A percentile compares a stretch with the other conserved stretches of the same genome.
phyloP scores from a whole-genome alignment of 306 rosid genomes.

The Vicia villosa region DNA sequence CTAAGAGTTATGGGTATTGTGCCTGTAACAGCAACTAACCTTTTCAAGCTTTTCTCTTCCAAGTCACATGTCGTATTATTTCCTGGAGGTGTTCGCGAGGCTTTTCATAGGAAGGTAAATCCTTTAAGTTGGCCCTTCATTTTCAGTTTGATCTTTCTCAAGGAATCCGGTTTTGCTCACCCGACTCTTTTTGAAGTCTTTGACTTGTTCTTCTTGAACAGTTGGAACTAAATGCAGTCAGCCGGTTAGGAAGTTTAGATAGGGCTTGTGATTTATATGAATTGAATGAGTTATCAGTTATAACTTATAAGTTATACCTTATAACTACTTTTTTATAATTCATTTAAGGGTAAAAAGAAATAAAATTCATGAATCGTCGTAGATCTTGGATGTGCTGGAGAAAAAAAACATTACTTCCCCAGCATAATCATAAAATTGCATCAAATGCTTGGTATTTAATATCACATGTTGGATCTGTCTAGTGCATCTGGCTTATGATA shows the following conservation, averaged over 20 bases:
- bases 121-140: not conserved
- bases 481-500: not conserved
- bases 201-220: not conserved
- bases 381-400: not conserved
- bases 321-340: slow-evolving; percentile 1
- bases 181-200: not conserved
- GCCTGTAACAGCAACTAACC: slow-evolving; percentile 67
- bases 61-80: slow-evolving; percentile 77
- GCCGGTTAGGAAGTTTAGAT: not conserved
- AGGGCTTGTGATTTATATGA: not conserved
- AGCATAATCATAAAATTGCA: no score
- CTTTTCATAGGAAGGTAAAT: slow-evolving; percentile 85
- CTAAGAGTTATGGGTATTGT: slow-evolving; percentile 78
- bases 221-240: not conserved
- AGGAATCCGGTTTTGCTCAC: not conserved
- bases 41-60: slow-evolving; percentile 77
- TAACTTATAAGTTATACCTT: no score
- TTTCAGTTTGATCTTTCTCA: slow-evolving; percentile 19
- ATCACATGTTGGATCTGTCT: not conserved
- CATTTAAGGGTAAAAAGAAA: not conserved
- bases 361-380: not conserved
- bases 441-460: not conserved
- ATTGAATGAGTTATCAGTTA: not conserved
- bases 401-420: no score
- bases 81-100: slow-evolving; percentile 97